Evolutionary conservation across 139 green algal species (phyloP).

Genomic region (Choricystis sp.): DNA sequence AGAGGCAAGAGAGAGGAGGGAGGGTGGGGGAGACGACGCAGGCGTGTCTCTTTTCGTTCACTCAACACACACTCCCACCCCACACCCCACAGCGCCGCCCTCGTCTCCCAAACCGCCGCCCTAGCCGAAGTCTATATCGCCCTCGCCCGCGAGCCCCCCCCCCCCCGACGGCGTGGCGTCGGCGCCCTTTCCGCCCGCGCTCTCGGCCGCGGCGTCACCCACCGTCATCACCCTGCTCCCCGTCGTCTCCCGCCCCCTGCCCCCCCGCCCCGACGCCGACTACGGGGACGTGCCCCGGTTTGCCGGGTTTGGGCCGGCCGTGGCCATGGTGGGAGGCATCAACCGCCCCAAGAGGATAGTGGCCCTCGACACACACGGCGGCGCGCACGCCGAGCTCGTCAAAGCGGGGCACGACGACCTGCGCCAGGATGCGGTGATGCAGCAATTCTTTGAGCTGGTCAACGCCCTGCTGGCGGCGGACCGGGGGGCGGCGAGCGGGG

Average conservation of each 20-base stretch:
- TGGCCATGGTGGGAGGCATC: constrained; percentile 59
- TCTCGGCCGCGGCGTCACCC: constrained; percentile 4
- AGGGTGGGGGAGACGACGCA: too few species aligned
- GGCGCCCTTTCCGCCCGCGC: constrained; percentile 15
- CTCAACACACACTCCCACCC: too few species aligned
- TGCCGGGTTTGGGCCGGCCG: constrained; percentile 21
- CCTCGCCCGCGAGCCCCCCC: constrained; percentile 30
- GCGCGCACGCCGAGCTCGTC: constrained; percentile 34
- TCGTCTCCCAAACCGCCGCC: constrained; percentile 27
- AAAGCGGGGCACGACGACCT: constrained; percentile 71
- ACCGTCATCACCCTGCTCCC: constrained; percentile 19
- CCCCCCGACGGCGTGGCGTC: constrained; percentile 3
- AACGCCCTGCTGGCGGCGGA: constrained; percentile 54
- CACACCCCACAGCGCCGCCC: too few species aligned
- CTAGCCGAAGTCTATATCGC: constrained; percentile 57
- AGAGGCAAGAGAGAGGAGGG: too few species aligned
- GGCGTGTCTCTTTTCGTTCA: too few species aligned
- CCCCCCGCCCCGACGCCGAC: constrained; percentile 21
- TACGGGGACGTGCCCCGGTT: constrained; percentile 43
- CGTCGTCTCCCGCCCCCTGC: constrained; percentile 24
- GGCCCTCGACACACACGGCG: constrained; percentile 28
- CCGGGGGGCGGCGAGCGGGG: constrained; percentile 20
- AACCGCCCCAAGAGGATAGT: constrained; percentile 72
- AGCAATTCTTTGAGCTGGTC: constrained; percentile 87
- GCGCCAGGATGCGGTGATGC: constrained; percentile 91